Conservation (phyloP, 805 yeast species). For the Lachancea nothofagi region DNA sequence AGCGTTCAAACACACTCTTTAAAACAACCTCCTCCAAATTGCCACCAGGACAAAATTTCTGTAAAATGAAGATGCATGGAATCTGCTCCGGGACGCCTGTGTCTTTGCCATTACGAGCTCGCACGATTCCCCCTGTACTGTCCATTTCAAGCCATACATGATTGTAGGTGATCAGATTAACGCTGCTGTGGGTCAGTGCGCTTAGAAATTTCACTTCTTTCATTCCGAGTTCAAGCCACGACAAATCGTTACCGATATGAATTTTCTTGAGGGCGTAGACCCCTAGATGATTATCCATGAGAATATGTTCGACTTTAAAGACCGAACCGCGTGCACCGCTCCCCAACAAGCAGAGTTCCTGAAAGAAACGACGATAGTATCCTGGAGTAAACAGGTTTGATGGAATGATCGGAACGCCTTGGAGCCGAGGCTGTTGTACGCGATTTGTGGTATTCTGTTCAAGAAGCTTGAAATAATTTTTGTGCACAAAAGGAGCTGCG, state of each 20-base stretch:
- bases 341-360: conserved; percentile 56
- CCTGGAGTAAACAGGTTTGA: conserved; percentile 70
- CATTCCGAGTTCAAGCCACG: conserved; percentile 63
- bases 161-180: conserved; percentile 74
- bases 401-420: conserved; percentile 36
- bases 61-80: conserved; percentile 75
- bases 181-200: conserved; percentile 40
- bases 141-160: conserved; percentile 86
- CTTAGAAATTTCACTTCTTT: conserved; percentile 72
- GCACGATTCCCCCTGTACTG: conserved; percentile 39
- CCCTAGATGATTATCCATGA: conserved; percentile 65
- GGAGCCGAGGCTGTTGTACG: background rate
- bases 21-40: conserved; percentile 65
- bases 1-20: conserved; percentile 28
- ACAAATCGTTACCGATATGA: conserved; percentile 70
- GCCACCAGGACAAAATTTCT: conserved; percentile 87
- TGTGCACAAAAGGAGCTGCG: conserved; percentile 10
- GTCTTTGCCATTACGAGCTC: conserved; percentile 16
- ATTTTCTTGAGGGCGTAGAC: conserved; percentile 80
- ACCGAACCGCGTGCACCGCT: conserved; percentile 84
- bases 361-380: conserved; percentile 70
- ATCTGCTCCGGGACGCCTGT: conserved; percentile 26
- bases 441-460: conserved; percentile 6
- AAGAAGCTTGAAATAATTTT: conserved; percentile 11
- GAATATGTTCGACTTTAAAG: conserved; percentile 73